Percentiles rank a stretch among this genome's conserved stretches.
phyloP scores from a whole-genome alignment of 2,329 filamentous ascomycete species.

The Alternaria arborescens region DNA sequence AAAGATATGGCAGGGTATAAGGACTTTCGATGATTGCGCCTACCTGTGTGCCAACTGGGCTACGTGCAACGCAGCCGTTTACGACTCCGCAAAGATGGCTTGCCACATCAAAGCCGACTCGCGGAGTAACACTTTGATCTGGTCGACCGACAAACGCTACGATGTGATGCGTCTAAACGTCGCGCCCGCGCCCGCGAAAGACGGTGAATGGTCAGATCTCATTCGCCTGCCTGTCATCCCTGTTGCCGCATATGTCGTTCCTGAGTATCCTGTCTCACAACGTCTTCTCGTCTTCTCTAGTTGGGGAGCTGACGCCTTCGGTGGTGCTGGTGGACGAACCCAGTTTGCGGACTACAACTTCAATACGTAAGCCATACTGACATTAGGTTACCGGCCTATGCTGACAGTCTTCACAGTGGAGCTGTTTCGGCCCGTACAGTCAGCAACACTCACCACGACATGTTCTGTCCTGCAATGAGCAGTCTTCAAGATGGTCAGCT shows the following conservation, averaged over 20 bases:
- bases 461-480: conserved; percentile 41
- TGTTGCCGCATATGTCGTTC: conserved; percentile 40
- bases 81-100: conserved; percentile 20
- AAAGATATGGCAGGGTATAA: conserved; percentile 24
- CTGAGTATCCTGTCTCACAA: conserved; percentile 31
- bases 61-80: conserved; percentile 35
- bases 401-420: conserved; percentile 25
- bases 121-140: conserved; percentile 32
- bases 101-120: conserved; percentile 40
- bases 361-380: conserved; percentile 25
- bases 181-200: conserved; percentile 21
- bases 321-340: conserved; percentile 31
- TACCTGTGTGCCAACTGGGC: conserved; percentile 30
- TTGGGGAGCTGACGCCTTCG: conserved; percentile 38
- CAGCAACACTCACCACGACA: conserved; percentile 37
- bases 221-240: conserved; percentile 39
- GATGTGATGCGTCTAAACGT: conserved; percentile 33
- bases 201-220: conserved; percentile 38
- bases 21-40: conserved; percentile 30
- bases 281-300: conserved; percentile 39
- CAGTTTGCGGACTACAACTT: conserved; percentile 41
- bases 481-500: conserved; percentile 34
- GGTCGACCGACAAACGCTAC: conserved; percentile 40
- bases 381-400: no score
- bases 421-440: conserved; percentile 33